phyloP scores from a whole-genome alignment of 2,329 filamentous ascomycete species.

The Plectosphaerella cucumerina region DNA sequence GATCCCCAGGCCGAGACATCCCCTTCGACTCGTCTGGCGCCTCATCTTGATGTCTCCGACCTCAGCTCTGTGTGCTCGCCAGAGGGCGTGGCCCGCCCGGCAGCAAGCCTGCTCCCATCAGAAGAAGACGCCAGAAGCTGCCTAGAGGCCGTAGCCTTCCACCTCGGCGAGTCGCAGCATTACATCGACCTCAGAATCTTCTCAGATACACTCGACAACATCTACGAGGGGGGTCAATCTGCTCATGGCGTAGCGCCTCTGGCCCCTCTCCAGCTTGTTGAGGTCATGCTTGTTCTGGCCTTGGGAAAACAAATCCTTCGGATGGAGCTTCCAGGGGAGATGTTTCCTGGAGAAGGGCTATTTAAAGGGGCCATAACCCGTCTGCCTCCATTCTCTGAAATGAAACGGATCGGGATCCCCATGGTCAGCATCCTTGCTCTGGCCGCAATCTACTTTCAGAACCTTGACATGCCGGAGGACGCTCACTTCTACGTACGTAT shows the following conservation, averaged over 20 bases:
- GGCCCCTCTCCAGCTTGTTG: not conserved
- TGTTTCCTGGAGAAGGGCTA: not conserved
- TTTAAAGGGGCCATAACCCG: not conserved
- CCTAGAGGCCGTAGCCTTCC: not conserved
- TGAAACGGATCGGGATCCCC: not conserved
- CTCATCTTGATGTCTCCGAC: not conserved
- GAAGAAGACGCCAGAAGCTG: not conserved
- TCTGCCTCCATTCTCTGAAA: not conserved
- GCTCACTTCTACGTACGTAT: constrained; percentile 1
- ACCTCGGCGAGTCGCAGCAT: not conserved
- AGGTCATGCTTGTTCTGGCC: not conserved
- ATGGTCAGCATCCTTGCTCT: not conserved
- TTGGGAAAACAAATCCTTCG: not conserved
- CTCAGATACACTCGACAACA: not conserved
- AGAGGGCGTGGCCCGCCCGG: not conserved
- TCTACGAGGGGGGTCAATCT: not conserved
- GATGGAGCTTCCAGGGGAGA: not conserved
- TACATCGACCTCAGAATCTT: not conserved
- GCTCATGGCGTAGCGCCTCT: not conserved
- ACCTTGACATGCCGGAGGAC: not conserved
- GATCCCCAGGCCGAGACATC: not conserved
- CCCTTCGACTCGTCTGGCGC: not conserved
- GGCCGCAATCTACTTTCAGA: not conserved
- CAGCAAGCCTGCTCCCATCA: not conserved
- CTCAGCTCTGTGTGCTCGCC: not conserved